These are phyloP conservation scores for Sugiyamaella castrensis DNA, from an alignment of 1,139 yeast species.

Conservation along the genomic window DNA sequence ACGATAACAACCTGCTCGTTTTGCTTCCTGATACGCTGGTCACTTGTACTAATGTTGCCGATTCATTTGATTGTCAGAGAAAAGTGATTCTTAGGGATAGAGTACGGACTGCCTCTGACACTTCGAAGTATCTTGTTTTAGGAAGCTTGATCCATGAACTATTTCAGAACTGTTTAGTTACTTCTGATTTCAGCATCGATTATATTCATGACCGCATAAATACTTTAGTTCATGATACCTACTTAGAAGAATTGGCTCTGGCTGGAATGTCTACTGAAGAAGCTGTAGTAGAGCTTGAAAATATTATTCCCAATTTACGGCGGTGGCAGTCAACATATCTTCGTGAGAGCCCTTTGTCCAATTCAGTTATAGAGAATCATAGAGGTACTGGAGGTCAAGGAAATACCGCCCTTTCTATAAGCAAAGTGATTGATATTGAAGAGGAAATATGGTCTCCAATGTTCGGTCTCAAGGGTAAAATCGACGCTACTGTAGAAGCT, in stretches of 20 bases:
- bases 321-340: slow-evolving; percentile 60
- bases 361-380: slow-evolving; percentile 29
- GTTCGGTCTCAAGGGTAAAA: slow-evolving; percentile 86
- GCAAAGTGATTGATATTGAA: slow-evolving; percentile 75
- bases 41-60: slow-evolving; percentile 80
- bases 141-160: slow-evolving; percentile 81
- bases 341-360: slow-evolving; percentile 27
- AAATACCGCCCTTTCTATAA: slow-evolving; percentile 41
- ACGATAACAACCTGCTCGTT: slow-evolving; percentile 58
- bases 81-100: slow-evolving; percentile 60
- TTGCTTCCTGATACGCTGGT: slow-evolving; percentile 81
- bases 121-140: slow-evolving; percentile 58
- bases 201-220: slow-evolving; percentile 49
- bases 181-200: slow-evolving; percentile 43
- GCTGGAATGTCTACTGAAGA: slow-evolving; percentile 51
- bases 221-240: slow-evolving; percentile 40
- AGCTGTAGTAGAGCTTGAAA: slow-evolving; percentile 47
- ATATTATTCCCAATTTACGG: slow-evolving; percentile 57
- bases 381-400: slow-evolving; percentile 18
- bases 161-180: slow-evolving; percentile 63
- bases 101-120: slow-evolving; percentile 53
- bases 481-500: slow-evolving; percentile 83
- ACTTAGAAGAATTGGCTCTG: slow-evolving; percentile 54
- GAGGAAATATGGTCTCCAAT: slow-evolving; percentile 90
- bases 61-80: slow-evolving; percentile 69